Conservation (phyloP, 192 early-diverging fungal genomes). For the Coemansia biformis region DNA sequence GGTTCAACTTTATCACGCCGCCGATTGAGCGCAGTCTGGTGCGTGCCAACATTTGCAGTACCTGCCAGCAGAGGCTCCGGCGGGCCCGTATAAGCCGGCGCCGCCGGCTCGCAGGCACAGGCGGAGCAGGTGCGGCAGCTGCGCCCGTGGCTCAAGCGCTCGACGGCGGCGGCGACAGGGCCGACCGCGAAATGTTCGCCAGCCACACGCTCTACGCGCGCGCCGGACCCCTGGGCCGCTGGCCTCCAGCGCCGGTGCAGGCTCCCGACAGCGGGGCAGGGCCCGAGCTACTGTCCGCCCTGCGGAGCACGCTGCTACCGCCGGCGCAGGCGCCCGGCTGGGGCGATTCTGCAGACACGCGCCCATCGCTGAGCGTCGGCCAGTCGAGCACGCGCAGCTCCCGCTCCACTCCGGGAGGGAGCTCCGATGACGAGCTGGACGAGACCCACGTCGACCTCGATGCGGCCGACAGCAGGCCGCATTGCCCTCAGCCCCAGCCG, state of each 20-base stretch:
- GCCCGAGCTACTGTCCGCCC: conserved; percentile 5
- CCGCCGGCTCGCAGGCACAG: background rate
- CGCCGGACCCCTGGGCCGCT: too few relatives aligned
- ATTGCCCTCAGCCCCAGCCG: too few relatives aligned
- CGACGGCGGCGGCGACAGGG: too few relatives aligned
- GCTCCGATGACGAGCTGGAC: conserved; percentile 16
- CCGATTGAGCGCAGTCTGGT: conserved; percentile 38
- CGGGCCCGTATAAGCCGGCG: conserved; percentile 21
- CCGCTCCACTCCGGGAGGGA: too few relatives aligned
- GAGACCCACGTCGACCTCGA: conserved; percentile 25
- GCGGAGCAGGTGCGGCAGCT: too few relatives aligned
- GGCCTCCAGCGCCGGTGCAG: background rate
- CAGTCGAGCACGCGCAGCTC: background rate
- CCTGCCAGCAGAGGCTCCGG: conserved; percentile 45
- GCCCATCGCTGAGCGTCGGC: too few relatives aligned
- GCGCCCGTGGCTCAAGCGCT: too few relatives aligned
- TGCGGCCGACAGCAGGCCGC: background rate
- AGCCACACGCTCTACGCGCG: too few relatives aligned
- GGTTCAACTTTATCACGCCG: conserved; percentile 29
- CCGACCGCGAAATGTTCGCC: too few relatives aligned
- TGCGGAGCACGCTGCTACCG: conserved; percentile 21
- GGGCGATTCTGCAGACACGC: too few relatives aligned
- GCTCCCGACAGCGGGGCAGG: too few relatives aligned
- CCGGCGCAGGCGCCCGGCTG: background rate
- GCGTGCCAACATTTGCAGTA: conserved; percentile 49